phyloP scores from a whole-genome alignment of 495 filamentous ascomycete species.

The Niebla homalea region DNA sequence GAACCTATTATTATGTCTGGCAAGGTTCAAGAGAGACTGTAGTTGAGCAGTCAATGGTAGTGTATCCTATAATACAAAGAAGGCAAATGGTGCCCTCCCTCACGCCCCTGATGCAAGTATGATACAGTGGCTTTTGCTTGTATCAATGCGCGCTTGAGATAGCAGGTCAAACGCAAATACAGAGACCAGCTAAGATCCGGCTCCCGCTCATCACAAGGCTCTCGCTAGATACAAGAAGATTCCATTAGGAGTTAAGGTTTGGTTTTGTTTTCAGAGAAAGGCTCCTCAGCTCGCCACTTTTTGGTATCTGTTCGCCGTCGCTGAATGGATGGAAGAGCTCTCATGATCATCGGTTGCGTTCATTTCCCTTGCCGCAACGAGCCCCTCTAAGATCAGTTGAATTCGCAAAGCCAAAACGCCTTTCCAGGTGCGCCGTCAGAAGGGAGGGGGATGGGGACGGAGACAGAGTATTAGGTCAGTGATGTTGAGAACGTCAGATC shows the following conservation, averaged over 20 bases:
- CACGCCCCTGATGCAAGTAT: not conserved
- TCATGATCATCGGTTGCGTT: not conserved
- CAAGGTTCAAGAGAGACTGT: not conserved
- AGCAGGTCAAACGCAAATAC: not conserved
- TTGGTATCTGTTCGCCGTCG: not conserved
- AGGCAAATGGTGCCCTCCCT: not conserved
- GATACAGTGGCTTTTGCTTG: not conserved
- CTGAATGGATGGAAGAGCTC: not conserved
- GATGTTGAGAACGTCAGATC: not conserved
- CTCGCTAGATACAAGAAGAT: not conserved
- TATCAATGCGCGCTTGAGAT: not conserved
- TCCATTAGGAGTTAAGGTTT: not conserved
- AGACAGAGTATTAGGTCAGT: not conserved
- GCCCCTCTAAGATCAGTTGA: not conserved
- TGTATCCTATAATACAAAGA: conserved; percentile 3
- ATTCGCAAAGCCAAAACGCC: not conserved
- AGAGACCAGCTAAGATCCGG: not conserved
- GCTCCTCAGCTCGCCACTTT: not conserved
- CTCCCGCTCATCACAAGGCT: not conserved
- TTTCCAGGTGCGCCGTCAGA: no score
- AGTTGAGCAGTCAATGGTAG: not conserved
- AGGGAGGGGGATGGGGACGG: no score
- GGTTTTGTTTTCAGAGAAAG: not conserved
- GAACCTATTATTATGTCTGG: no score
- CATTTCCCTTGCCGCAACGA: not conserved